Base-by-base conservation (phyloP, 176 grass and related monocot species). In the Carex cristatella region DNA sequence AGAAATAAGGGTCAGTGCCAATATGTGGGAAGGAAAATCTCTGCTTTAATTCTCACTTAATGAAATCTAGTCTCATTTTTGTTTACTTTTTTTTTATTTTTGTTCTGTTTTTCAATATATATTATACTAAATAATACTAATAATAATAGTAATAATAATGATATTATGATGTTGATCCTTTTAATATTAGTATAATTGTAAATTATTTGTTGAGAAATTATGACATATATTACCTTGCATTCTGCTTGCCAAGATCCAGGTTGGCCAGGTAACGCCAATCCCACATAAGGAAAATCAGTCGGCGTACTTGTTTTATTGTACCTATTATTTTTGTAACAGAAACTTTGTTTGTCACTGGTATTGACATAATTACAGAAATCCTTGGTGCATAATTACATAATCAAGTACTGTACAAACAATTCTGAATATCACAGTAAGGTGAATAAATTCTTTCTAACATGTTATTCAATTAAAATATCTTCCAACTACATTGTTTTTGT, bases 231-330 rank as follows among this genome's bases (percentile, higher is more conserved):
- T 81, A 92, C 84, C 84, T 94, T 94, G 85, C 86, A 81, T 84
- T 94, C 90, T 3, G 37, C 83, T 11, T 61, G 71, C 93, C 90
- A 94, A 0, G 89, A 89, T 3, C 89, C 91, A 0, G 82, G 85
- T 61, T 83, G 40, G 8, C 93, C 90, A 0, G 93, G 86, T 38
- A 89, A 67, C 0, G 93, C 90, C 40, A 94, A 81, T 4, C 93
- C 93, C 4, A 94, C 19, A 42, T 87, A 90, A 2, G 90, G 84
- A 35, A 2, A 10, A 49, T 12, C 38, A 9, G 79, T 87, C 0
- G 85, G 5, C 12, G 44, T 67, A 81, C 31, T 10, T 18, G 3
- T 4, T 12, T 30, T 83, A 40, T 69, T 3, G 59, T 15, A 81
- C 65, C 82, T 92, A 65, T 68, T 31, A 64, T 68, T 4, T 3